phyloP scores from a whole-genome alignment of 805 yeast genomes.

The Ogataea trehaloabstinens region DNA sequence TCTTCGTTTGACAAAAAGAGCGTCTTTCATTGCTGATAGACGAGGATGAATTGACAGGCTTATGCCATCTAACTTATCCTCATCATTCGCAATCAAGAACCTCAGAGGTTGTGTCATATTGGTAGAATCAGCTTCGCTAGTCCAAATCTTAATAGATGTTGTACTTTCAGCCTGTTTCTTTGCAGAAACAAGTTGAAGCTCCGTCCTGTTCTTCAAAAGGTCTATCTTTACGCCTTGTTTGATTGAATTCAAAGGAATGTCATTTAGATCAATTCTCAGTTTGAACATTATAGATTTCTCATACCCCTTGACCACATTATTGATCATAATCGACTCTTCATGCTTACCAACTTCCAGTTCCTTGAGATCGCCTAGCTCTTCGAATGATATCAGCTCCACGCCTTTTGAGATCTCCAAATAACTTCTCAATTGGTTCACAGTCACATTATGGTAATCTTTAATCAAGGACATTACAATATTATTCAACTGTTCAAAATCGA shows the following conservation, averaged over 20 bases:
- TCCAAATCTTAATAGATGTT: conserved; percentile 11
- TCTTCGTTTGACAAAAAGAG: conserved; percentile 33
- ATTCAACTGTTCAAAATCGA: conserved; percentile 23
- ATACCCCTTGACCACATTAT: conserved; percentile 22
- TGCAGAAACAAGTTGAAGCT: conserved; percentile 5
- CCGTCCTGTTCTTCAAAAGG: conserved; percentile 8
- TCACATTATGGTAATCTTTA: conserved; percentile 16
- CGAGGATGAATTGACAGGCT: conserved; percentile 26
- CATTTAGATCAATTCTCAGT: conserved; percentile 20
- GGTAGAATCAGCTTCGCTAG: conserved; percentile 2
- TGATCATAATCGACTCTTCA: conserved; percentile 8
- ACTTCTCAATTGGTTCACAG: conserved; percentile 16
- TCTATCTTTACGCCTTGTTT: conserved; percentile 16
- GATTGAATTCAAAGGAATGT: conserved; percentile 12
- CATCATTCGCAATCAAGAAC: conserved; percentile 19
- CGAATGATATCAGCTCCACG: conserved; percentile 20
- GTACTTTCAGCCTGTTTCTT: conserved; percentile 3
- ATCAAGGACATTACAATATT: conserved; percentile 10
- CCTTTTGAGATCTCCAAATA: conserved; percentile 16
- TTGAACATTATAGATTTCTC: conserved; percentile 23
- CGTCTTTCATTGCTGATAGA: conserved; percentile 35
- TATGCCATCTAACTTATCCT: conserved; percentile 13
- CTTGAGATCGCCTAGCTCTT: conserved; percentile 13
- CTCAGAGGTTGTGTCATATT: conserved; percentile 20
- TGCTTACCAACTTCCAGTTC: neutral